Base-by-base conservation (phyloP, 164 flowering plant species). In the Hamamelis virginiana region DNA sequence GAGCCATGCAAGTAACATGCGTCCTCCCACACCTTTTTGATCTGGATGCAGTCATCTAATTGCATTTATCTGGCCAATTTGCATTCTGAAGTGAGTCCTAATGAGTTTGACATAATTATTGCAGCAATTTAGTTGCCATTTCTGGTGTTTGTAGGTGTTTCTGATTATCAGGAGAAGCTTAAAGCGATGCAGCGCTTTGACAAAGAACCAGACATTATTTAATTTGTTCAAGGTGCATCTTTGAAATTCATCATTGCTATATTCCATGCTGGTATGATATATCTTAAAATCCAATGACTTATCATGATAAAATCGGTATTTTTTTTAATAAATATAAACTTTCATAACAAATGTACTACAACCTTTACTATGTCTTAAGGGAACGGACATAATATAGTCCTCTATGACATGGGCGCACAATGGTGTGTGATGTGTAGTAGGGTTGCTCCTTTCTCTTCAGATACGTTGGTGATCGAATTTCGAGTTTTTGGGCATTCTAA, bases 141-240 rank as follows among this genome's bases (percentile, higher is more conserved):
- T 43, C 3, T 52, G 56, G 41, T 76, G 43, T 67, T 64, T 75
- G 45, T 67, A 94, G 97, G 84, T 90, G 76, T 92, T 92, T 83
- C 82, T 92, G 68, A 90, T 91, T 44, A 92, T 95, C 74, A 86
- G 97, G 76, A 86, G 91, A 75, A 92, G 92, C 81, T 80, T 95
- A 74, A 95, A 95, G 84, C 79, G 99, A 60, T 95, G 99, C 84
- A 89, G 91, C 80, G 93, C 94, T 61, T 78, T 95, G 80, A 92
- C 97, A 25, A 95, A 92, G 85, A 92, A 72, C 75, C 94, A 95
- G 77, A 91, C 99, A 43, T 77, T 95, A 69, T 84, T 84, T 63
- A 92, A 91, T 80, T 80, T 95, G 81, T 86, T 95, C 78, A 91
- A 86, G 97, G 99, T 95, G 74, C 45, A 52, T 56, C 58, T 61